Evolutionary conservation across 768 basidiomycete genomes (phyloP).

Genomic region (Calocera cornea): DNA sequence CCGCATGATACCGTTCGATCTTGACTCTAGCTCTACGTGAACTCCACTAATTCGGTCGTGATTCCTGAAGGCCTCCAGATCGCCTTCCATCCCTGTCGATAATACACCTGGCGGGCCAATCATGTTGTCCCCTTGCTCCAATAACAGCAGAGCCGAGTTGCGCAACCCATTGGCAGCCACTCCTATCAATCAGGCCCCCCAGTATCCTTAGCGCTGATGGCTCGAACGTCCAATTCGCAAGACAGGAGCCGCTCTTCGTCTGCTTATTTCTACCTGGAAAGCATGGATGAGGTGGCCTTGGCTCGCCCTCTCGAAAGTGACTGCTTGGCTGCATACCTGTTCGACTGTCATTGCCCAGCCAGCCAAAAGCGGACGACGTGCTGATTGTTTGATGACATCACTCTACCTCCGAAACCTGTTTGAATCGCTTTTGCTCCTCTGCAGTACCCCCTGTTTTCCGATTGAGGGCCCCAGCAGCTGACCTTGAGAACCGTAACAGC

Average conservation of each 20-base stretch:
- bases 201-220: not conserved
- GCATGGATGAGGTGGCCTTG: not conserved
- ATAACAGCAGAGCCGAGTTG: not conserved
- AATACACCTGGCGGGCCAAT: not conserved
- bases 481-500: too few relatives aligned
- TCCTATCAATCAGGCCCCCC: not conserved
- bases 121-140: not conserved
- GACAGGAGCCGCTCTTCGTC: not conserved
- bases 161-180: not conserved
- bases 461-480: too few relatives aligned
- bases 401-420: too few relatives aligned
- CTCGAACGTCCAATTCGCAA: not conserved
- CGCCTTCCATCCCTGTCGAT: not conserved
- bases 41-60: not conserved
- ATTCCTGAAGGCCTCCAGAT: not conserved
- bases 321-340: not conserved
- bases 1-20: not conserved
- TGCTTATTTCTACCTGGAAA: not conserved
- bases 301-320: not conserved
- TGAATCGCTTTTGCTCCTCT: too few relatives aligned
- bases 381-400: too few relatives aligned
- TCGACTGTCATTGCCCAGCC: not conserved
- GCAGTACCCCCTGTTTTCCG: too few relatives aligned
- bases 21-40: not conserved
- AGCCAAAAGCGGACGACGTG: too few relatives aligned